Conservation (phyloP, 2,329 filamentous ascomycete species). For the Canariomyces notabilis region DNA sequence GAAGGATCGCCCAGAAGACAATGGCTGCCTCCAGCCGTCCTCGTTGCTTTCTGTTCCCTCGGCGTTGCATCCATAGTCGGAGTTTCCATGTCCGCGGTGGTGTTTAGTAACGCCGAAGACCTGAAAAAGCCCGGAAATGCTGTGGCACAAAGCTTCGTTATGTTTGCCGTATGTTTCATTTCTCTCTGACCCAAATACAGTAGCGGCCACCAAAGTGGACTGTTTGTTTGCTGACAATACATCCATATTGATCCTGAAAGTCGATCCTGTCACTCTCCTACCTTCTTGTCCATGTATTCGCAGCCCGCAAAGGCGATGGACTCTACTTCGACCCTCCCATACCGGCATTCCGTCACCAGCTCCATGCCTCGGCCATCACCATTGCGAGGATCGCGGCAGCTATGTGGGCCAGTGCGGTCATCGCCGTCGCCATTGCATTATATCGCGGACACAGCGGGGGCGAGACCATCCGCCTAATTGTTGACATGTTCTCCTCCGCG, state of each 20-base stretch:
- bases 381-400: conserved; percentile 26
- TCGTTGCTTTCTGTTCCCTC: conserved; percentile 7
- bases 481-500: conserved; percentile 27
- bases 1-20: neutral
- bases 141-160: conserved; percentile 18
- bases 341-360: conserved; percentile 26
- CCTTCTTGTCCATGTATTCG: conserved; percentile 28
- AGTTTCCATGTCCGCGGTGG: conserved; percentile 10
- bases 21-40: conserved; percentile 12
- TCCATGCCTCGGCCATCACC: conserved; percentile 30
- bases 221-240: neutral
- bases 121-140: conserved; percentile 5
- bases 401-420: conserved; percentile 27
- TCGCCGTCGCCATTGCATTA: conserved; percentile 26
- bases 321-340: conserved; percentile 19
- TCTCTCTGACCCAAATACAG: neutral
- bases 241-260: conserved; percentile 10
- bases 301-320: conserved; percentile 23
- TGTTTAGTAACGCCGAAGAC: conserved; percentile 8
- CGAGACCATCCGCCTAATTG: conserved; percentile 16
- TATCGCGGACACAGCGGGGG: conserved; percentile 7
- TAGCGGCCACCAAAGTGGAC: neutral
- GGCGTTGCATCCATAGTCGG: conserved; percentile 8
- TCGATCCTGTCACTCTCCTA: conserved; percentile 30
- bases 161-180: conserved; percentile 16